phyloP scores from a whole-genome alignment of 176 grass and related monocot species.

The Oryza coarctata region DNA sequence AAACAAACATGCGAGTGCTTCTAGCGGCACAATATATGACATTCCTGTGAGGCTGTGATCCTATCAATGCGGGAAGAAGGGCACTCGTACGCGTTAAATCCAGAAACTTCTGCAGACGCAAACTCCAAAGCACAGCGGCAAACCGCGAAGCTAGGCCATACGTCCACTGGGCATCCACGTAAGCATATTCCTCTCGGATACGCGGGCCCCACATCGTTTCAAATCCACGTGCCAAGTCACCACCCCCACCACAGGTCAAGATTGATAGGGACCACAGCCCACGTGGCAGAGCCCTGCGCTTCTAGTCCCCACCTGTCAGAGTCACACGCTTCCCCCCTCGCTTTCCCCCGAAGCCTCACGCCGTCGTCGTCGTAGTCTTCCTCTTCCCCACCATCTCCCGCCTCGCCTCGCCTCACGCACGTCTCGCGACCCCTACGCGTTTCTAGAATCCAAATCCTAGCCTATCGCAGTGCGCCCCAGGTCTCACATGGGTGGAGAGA shows the following conservation, averaged over 20 bases:
- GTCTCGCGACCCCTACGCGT: conserved; percentile 4
- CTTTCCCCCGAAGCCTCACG: neutral
- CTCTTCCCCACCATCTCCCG: conserved; percentile 8
- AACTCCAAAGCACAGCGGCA: neutral
- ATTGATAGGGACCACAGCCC: neutral
- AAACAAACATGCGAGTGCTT: no score
- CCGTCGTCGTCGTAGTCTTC: conserved; percentile 14
- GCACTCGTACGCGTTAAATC: neutral
- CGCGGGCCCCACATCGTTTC: neutral
- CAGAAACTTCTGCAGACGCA: neutral
- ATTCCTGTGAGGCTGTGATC: no score
- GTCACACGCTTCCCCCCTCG: neutral
- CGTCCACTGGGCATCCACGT: neutral
- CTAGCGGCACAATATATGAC: no score
- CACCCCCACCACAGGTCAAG: conserved; percentile 13
- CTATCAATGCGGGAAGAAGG: no score
- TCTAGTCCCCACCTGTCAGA: neutral
- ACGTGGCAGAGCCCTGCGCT: neutral
- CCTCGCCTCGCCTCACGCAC: neutral
- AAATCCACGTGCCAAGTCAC: conserved; percentile 32
- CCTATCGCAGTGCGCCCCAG: neutral
- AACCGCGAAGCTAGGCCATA: neutral
- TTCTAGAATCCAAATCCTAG: conserved; percentile 36
- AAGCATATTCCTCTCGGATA: conserved; percentile 25
- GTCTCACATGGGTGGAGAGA: conserved; percentile 2